Conservation (phyloP, 192 early-diverging fungal species). For the Endogone sp. region DNA sequence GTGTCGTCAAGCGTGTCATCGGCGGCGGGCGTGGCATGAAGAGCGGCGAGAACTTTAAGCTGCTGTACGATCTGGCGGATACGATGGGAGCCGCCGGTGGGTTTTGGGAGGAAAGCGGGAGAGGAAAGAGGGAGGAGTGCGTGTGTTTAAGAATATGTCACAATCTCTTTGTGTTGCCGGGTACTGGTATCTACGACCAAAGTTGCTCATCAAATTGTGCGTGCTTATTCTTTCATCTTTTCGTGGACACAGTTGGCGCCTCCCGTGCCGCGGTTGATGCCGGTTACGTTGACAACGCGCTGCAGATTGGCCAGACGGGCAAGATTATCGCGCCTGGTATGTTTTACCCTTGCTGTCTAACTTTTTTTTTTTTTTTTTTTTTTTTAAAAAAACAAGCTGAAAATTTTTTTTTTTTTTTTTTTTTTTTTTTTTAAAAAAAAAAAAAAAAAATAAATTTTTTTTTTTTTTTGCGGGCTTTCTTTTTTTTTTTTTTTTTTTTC, state of each 20-base stretch:
- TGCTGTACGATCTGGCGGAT: slow-evolving; percentile 91
- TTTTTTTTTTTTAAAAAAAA: too few species aligned
- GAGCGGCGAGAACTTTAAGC: slow-evolving; percentile 90
- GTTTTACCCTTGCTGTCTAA: slow-evolving; percentile 2
- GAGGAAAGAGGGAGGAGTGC: background rate
- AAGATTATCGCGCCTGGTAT: slow-evolving; percentile 93
- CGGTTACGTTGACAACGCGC: slow-evolving; percentile 91
- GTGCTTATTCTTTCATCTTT: background rate
- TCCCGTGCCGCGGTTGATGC: slow-evolving; percentile 98
- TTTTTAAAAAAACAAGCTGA: background rate
- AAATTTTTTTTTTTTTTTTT: background rate
- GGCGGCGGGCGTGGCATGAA: slow-evolving; percentile 96
- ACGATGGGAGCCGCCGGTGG: slow-evolving; percentile 89
- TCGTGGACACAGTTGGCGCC: slow-evolving; percentile 70
- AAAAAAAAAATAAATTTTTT: too few species aligned
- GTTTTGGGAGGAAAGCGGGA: slow-evolving; percentile 14
- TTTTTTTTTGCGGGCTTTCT: too few species aligned
- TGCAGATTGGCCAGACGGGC: slow-evolving; percentile 98
- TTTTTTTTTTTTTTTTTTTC: too few species aligned
- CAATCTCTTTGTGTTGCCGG: background rate
- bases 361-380: slow-evolving; percentile 6
- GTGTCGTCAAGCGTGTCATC: slow-evolving; percentile 82
- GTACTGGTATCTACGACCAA: background rate
- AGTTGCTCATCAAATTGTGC: background rate
- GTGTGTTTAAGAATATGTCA: slow-evolving; percentile 14